phyloP scores from a whole-genome alignment of 805 yeast species.

The Candida easanensis region DNA sequence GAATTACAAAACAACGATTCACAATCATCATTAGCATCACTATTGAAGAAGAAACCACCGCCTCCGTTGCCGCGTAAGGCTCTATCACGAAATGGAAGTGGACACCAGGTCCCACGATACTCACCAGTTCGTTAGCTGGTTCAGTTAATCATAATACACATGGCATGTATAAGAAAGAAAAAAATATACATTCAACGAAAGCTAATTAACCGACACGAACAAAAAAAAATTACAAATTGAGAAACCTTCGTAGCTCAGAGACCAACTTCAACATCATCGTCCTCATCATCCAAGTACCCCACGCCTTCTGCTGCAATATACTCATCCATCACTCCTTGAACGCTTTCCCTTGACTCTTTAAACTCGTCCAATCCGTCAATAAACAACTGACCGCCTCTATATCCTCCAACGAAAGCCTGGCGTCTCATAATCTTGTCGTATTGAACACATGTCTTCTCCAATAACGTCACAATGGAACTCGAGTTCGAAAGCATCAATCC shows the following conservation, averaged over 20 bases:
- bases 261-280: slow-evolving; percentile 33
- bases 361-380: slow-evolving; percentile 58
- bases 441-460: slow-evolving; percentile 66
- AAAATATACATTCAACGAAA: background rate
- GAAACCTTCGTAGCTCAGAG: slow-evolving; percentile 1
- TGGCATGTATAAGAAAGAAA: too few species aligned
- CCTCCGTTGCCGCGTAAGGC: slow-evolving; percentile 34
- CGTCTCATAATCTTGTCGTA: slow-evolving; percentile 78
- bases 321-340: slow-evolving; percentile 72
- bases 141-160: too few species aligned
- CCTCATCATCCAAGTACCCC: slow-evolving; percentile 36
- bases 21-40: slow-evolving; percentile 33
- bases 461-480: slow-evolving; percentile 66
- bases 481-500: slow-evolving; percentile 86
- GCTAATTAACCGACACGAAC: background rate
- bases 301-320: slow-evolving; percentile 70
- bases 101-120: background rate
- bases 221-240: background rate
- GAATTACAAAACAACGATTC: slow-evolving; percentile 25
- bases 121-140: background rate
- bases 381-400: slow-evolving; percentile 44
- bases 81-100: slow-evolving; percentile 2
- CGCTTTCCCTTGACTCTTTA: slow-evolving; percentile 71
- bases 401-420: slow-evolving; percentile 81
- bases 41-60: slow-evolving; percentile 33